Evolutionary conservation across 225 moss, liverwort and hornwort species (phyloP), one percentile per base, ranked within the genome.

Genomic region (Pleurozium schreberi): DNA sequence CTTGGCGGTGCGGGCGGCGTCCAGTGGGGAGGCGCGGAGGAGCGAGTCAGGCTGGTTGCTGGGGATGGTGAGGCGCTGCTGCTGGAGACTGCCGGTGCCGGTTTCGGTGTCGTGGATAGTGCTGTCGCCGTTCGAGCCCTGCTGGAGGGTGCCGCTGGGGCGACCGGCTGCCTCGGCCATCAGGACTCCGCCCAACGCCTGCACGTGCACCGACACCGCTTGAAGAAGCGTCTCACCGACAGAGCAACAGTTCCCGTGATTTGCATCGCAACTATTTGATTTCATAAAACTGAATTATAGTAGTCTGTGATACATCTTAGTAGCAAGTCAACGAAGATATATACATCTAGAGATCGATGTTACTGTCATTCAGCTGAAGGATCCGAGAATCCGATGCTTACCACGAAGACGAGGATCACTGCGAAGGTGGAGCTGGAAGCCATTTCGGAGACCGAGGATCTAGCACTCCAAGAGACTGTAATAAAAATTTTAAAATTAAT

Each of bases 331-430:
- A 75, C 58, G 26, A 67, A 18, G 6, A 20, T 57, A 57, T n/a
- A n/a, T n/a, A n/a, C n/a, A n/a, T n/a, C n/a, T n/a, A n/a, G n/a
- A n/a, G n/a, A n/a, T n/a, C n/a, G n/a, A n/a, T n/a, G n/a, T n/a
- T n/a, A n/a, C 84, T 84, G 69, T 30, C 84, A 67, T 84, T 68
- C 40, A 30, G 60, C 52, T 63, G 36, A 58, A 38, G 18, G 18
- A 79, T 58, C 40, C 79, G 49, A 62, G 77, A 66, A 66, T 55
- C 42, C 42, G 63, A 52, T 57, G 57, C 58, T 88, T 84, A 93
- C 93, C 93, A 93, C 76, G 50, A 93, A 78, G 86, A 90, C 68
- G 42, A 93, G 90, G 80, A 91, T 67, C 89, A 81, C 84, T 75
- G 88, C 90, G 80, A 90, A 90, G 80, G 84, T 70, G 76, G 86